These are phyloP conservation scores for Apiotrichum sp. DNA, from an alignment of 1,284 basidiomycete genomes.

Conservation along the genomic window DNA sequence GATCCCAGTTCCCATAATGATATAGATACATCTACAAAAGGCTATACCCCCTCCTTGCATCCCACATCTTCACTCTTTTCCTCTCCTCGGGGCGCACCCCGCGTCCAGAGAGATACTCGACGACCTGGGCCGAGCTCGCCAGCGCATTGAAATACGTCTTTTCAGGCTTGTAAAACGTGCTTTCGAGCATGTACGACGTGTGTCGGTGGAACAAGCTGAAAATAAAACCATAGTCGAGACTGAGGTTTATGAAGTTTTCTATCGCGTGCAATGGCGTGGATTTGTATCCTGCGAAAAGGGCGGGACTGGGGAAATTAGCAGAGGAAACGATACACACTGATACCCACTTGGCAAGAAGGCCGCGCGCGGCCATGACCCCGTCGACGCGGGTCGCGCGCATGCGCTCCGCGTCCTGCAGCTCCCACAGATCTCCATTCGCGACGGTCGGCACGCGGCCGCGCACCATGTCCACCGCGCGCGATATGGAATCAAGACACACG, in stretches of 20 bases:
- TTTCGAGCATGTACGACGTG: slow-evolving; percentile 56
- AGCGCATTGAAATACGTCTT: slow-evolving; percentile 53
- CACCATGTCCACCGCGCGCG: slow-evolving; percentile 53
- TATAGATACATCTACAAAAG: not conserved
- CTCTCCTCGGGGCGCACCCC: slow-evolving; percentile 32
- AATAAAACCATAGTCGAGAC: slow-evolving; percentile 51
- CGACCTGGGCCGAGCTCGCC: slow-evolving; percentile 47
- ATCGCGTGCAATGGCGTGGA: slow-evolving; percentile 52
- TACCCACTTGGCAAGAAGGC: slow-evolving; percentile 56
- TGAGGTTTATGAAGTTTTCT: slow-evolving; percentile 50
- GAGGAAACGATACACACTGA: not conserved
- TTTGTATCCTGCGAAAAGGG: slow-evolving; percentile 53
- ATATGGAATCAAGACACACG: slow-evolving; percentile 51
- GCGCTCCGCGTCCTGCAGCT: slow-evolving; percentile 47
- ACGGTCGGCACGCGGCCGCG: slow-evolving; percentile 53
- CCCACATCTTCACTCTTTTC: slow-evolving; percentile 26
- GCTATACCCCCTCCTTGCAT: slow-evolving; percentile 25
- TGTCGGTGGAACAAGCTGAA: slow-evolving; percentile 53
- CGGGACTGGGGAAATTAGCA: slow-evolving; percentile 33
- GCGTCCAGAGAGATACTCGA: slow-evolving; percentile 50
- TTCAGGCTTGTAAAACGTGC: slow-evolving; percentile 48
- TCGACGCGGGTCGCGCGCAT: slow-evolving; percentile 52
- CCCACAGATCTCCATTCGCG: slow-evolving; percentile 58
- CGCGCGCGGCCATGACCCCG: slow-evolving; percentile 57
- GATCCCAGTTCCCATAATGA: too few species aligned